A percentile compares a stretch with the other conserved stretches of the same genome.
phyloP scores from a whole-genome alignment of 2,329 filamentous ascomycete genomes.

The Colletotrichum navitas region DNA sequence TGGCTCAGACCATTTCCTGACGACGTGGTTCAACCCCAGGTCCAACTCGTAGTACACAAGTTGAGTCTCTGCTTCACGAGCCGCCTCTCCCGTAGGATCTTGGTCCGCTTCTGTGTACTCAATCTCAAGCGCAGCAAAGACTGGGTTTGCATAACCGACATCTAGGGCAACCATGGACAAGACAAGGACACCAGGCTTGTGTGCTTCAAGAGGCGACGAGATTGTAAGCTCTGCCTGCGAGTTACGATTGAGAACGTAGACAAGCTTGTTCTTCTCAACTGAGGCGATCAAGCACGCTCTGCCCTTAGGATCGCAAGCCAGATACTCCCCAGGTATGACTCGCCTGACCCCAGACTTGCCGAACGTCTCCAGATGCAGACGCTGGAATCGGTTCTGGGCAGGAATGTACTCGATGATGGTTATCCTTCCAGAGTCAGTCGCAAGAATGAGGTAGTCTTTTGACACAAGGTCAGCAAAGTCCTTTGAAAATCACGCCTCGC shows the following conservation, averaged over 20 bases:
- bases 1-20: conserved; percentile 94
- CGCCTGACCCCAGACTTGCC: conserved; percentile 96
- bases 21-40: conserved; percentile 95
- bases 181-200: conserved; percentile 91
- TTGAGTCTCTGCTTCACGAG: conserved; percentile 85
- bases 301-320: conserved; percentile 95
- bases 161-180: conserved; percentile 90
- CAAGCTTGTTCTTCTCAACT: conserved; percentile 98
- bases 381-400: conserved; percentile 86
- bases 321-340: conserved; percentile 94
- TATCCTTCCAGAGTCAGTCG: conserved; percentile 95
- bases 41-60: conserved; percentile 98
- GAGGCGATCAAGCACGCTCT: conserved; percentile 94
- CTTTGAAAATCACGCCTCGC: conserved; percentile 32
- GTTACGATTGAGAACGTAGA: conserved; percentile 97
- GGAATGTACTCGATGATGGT: conserved; percentile 93
- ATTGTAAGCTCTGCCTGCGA: conserved; percentile 95
- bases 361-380: conserved; percentile 96
- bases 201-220: conserved; percentile 95
- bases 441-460: conserved; percentile 93
- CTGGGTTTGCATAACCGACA: conserved; percentile 95
- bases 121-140: conserved; percentile 94
- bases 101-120: conserved; percentile 94
- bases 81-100: conserved; percentile 87
- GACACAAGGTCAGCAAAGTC: conserved; percentile 43